A percentile compares a stretch with the other conserved stretches of the same genome.
These are phyloP conservation scores for Lactarius hatsudake DNA, from an alignment of 768 basidiomycete species.

Conservation along the genomic window DNA sequence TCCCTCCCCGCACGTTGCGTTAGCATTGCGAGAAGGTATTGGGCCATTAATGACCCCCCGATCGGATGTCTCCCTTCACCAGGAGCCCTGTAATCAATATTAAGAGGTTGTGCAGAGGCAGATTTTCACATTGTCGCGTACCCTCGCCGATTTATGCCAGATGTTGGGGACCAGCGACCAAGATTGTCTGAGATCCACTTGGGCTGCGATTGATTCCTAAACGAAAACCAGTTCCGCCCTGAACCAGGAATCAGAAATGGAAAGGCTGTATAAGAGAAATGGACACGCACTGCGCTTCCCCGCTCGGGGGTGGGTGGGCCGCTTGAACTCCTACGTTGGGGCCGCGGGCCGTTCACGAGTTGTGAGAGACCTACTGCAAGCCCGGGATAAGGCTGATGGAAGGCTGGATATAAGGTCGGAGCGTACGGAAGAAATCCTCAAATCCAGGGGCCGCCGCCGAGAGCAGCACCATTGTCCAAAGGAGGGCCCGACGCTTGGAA, in stretches of 20 bases:
- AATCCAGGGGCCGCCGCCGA: slow-evolving; percentile 35
- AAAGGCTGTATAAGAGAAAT: slow-evolving; percentile 23
- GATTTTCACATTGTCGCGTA: slow-evolving; percentile 13
- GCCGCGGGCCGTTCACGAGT: slow-evolving; percentile 10
- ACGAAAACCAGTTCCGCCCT: slow-evolving; percentile 34
- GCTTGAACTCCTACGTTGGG: slow-evolving; percentile 8
- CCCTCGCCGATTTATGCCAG: slow-evolving; percentile 29
- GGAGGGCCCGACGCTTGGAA: slow-evolving; percentile 44
- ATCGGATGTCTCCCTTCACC: slow-evolving; percentile 39
- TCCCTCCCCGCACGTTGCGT: slow-evolving; percentile 40
- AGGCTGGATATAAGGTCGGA: background rate
- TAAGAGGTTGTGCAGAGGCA: slow-evolving; percentile 31
- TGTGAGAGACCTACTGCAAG: slow-evolving; percentile 18
- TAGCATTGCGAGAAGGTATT: slow-evolving; percentile 67
- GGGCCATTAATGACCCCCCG: slow-evolving; percentile 62
- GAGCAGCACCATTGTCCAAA: slow-evolving; percentile 31
- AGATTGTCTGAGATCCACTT: slow-evolving; percentile 35
- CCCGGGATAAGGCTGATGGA: background rate
- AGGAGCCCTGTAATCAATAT: slow-evolving; percentile 35
- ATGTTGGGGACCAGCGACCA: slow-evolving; percentile 39
- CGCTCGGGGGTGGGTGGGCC: slow-evolving; percentile 9
- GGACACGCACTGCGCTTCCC: slow-evolving; percentile 12
- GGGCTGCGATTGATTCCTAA: slow-evolving; percentile 39
- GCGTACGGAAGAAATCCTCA: slow-evolving; percentile 50
- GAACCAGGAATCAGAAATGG: slow-evolving; percentile 13